A percentile compares a stretch with the other conserved stretches of the same genome.
Conservation (phyloP, 345 rosid genomes). For the Arabis hirsuta region DNA sequence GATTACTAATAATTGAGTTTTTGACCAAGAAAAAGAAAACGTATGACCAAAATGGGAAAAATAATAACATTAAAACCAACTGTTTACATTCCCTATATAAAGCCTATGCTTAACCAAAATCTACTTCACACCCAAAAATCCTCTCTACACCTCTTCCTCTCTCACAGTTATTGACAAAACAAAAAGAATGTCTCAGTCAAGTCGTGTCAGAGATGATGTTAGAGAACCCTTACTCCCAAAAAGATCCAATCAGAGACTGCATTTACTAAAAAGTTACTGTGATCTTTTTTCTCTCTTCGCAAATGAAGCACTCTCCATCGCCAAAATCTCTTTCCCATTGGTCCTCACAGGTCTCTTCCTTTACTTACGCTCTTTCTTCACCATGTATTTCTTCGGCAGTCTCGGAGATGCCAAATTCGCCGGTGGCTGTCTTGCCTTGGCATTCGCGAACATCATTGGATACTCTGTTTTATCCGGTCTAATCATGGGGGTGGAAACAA, state of each 20-base stretch:
- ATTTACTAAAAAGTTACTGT: constrained; percentile 5
- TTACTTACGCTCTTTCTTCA: constrained; percentile 82
- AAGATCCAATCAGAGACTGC: constrained; percentile 1
- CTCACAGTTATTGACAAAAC: constrained; percentile 15
- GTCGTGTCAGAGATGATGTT: constrained; percentile 31
- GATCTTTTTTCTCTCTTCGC: constrained; percentile 40
- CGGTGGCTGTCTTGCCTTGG: constrained; percentile 84
- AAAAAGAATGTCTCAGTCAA: constrained; percentile 32
- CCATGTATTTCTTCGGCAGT: constrained; percentile 74
- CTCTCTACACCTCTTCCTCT: neutral
- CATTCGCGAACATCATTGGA: constrained; percentile 89
- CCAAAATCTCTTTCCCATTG: constrained; percentile 71
- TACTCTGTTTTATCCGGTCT: constrained; percentile 89
- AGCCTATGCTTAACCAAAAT: constrained; percentile 27
- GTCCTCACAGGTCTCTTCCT: constrained; percentile 72
- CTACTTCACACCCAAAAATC: constrained; percentile 32
- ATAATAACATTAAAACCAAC: constrained; percentile 13
- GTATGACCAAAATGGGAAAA: neutral
- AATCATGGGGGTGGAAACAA: constrained; percentile 88
- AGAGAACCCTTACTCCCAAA: constrained; percentile 25
- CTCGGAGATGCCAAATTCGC: constrained; percentile 74
- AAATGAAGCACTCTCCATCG: constrained; percentile 58
- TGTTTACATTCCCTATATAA: constrained; percentile 33
- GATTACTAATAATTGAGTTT: neutral
- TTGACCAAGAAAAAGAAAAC: constrained; percentile 1